A percentile compares a stretch with the other conserved stretches of the same genome.
Conservation (phyloP, 2,329 filamentous ascomycete genomes). For the Stemphylium beticola region DNA sequence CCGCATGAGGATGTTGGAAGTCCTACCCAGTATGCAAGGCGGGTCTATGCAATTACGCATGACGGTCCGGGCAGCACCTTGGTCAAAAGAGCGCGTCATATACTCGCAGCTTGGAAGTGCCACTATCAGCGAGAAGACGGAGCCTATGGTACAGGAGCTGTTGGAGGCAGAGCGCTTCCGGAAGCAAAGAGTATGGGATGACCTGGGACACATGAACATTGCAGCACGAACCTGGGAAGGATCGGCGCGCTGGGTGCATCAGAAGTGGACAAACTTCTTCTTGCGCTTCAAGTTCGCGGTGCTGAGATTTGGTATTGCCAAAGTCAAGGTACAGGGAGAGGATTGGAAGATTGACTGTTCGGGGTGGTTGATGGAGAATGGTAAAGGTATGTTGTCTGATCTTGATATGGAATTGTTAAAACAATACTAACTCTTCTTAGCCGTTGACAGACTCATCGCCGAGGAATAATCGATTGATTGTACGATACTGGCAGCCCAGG, state of each 20-base stretch:
- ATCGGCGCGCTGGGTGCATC: conserved; percentile 39
- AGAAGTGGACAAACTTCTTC: conserved; percentile 47
- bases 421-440: conserved; percentile 24
- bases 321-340: conserved; percentile 37
- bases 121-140: conserved; percentile 41
- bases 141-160: conserved; percentile 39
- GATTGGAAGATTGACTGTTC: conserved; percentile 48
- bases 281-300: conserved; percentile 45
- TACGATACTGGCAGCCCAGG: background rate
- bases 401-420: too few relatives aligned
- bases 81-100: conserved; percentile 37
- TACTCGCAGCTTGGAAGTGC: conserved; percentile 36
- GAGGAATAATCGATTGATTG: conserved; percentile 26
- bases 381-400: conserved; percentile 37
- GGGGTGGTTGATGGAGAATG: conserved; percentile 41
- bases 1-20: conserved; percentile 38
- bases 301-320: conserved; percentile 40
- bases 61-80: conserved; percentile 31
- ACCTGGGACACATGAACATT: conserved; percentile 34
- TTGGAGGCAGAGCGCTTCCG: conserved; percentile 39
- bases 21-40: conserved; percentile 39
- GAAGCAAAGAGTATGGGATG: conserved; percentile 34
- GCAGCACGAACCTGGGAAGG: conserved; percentile 34
- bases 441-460: conserved; percentile 40
- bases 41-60: conserved; percentile 41